Percentiles rank a stretch among this genome's conserved stretches.
These are phyloP conservation scores for Tylopilus felleus DNA, from an alignment of 768 basidiomycete genomes.

Conservation along the genomic window DNA sequence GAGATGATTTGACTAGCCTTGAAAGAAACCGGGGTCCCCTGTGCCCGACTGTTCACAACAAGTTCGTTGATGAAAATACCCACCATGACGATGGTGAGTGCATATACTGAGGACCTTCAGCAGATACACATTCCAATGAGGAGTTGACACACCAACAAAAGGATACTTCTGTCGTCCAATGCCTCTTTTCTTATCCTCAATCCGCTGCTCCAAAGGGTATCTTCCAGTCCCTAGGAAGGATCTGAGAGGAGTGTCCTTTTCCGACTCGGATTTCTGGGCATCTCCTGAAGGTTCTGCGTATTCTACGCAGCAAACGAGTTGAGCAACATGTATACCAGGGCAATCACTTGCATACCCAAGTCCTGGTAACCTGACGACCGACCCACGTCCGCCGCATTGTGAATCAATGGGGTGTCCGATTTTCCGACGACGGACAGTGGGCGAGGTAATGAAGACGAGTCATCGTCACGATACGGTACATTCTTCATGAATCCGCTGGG, in stretches of 20 bases:
- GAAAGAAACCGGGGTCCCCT: slow-evolving; percentile 83
- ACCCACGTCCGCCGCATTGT: slow-evolving; percentile 42
- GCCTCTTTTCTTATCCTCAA: slow-evolving; percentile 84
- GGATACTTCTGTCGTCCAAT: slow-evolving; percentile 81
- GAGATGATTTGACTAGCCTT: slow-evolving; percentile 47
- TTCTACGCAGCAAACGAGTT: slow-evolving; percentile 39
- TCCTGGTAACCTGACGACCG: slow-evolving; percentile 45
- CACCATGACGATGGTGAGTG: slow-evolving; percentile 62
- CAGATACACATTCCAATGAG: background rate
- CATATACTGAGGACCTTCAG: slow-evolving; percentile 48
- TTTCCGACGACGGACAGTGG: slow-evolving; percentile 18
- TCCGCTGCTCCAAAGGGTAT: slow-evolving; percentile 73
- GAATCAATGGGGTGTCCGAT: slow-evolving; percentile 40
- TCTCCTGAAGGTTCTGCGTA: slow-evolving; percentile 54
- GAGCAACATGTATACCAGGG: background rate
- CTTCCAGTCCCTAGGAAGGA: slow-evolving; percentile 45
- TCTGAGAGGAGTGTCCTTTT: slow-evolving; percentile 41
- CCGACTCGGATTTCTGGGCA: slow-evolving; percentile 26
- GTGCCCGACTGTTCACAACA: slow-evolving; percentile 66
- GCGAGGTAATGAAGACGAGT: slow-evolving; percentile 8
- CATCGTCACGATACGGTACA: slow-evolving; percentile 25
- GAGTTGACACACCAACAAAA: slow-evolving; percentile 56
- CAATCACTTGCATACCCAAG: slow-evolving; percentile 40
- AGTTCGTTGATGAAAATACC: slow-evolving; percentile 83
- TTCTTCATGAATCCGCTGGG: slow-evolving; percentile 5